phyloP scores from a whole-genome alignment of 768 basidiomycete species.

The Obba rivulosa region DNA sequence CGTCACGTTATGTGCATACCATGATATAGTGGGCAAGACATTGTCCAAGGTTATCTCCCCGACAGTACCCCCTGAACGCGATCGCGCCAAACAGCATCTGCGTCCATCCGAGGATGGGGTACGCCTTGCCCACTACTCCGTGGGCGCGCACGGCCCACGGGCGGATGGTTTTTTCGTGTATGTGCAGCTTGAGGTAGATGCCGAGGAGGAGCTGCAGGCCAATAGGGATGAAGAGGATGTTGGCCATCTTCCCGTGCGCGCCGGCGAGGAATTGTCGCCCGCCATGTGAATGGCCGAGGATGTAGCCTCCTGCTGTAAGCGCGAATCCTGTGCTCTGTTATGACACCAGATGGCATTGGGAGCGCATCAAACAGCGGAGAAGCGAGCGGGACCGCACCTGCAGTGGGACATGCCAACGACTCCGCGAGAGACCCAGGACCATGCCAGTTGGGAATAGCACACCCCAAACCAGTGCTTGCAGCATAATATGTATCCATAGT shows the following conservation, averaged over 20 bases:
- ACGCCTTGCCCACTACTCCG: slow-evolving; percentile 76
- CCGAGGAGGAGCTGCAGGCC: slow-evolving; percentile 65
- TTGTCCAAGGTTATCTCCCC: slow-evolving; percentile 72
- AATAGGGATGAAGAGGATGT: slow-evolving; percentile 61
- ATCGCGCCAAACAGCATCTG: slow-evolving; percentile 87
- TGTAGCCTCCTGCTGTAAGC: slow-evolving; percentile 66
- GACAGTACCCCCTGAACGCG: slow-evolving; percentile 71
- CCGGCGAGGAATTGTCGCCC: slow-evolving; percentile 74
- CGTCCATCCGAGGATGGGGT: slow-evolving; percentile 82
- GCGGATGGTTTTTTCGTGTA: slow-evolving; percentile 70
- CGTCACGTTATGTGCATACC: slow-evolving; percentile 32
- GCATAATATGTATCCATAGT: slow-evolving; percentile 76
- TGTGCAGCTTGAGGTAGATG: slow-evolving; percentile 88
- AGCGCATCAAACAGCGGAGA: no score
- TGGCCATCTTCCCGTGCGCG: slow-evolving; percentile 67
- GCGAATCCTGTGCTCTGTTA: slow-evolving; percentile 60
- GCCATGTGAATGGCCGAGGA: slow-evolving; percentile 82
- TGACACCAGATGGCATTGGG: not conserved
- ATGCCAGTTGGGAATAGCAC: slow-evolving; percentile 81
- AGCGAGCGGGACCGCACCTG: slow-evolving; percentile 44
- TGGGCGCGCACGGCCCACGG: slow-evolving; percentile 69
- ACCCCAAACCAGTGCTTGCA: slow-evolving; percentile 82
- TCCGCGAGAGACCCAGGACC: slow-evolving; percentile 70
- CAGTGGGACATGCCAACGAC: slow-evolving; percentile 87
- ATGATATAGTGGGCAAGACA: slow-evolving; percentile 88